Evolutionary conservation across 2,329 filamentous ascomycete genomes (phyloP).

Genomic region (Bipolaris gigantea): DNA sequence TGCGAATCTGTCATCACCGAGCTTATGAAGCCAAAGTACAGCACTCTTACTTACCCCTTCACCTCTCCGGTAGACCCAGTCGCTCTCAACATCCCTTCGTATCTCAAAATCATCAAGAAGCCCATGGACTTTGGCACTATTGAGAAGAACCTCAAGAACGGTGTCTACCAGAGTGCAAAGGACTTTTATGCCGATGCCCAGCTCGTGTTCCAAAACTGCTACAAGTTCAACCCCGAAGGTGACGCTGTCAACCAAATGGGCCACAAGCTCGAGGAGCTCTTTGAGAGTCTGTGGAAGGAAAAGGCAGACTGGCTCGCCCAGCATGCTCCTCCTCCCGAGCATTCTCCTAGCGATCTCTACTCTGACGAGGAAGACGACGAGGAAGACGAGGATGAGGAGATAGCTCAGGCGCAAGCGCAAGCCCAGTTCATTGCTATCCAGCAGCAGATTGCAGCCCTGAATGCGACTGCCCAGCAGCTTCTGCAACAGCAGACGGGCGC

Average conservation of each 20-base stretch:
- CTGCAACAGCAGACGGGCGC: conserved; percentile 36
- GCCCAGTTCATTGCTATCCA: conserved; percentile 56
- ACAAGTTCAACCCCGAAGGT: conserved; percentile 82
- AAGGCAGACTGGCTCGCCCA: conserved; percentile 81
- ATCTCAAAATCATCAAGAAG: conserved; percentile 91
- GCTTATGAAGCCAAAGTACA: conserved; percentile 73
- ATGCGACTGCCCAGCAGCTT: conserved; percentile 61
- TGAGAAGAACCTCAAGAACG: conserved; percentile 67
- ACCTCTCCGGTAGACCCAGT: conserved; percentile 87
- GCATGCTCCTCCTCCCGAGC: conserved; percentile 68
- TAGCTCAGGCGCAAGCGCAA: conserved; percentile 49
- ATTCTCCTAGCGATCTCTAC: conserved; percentile 57
- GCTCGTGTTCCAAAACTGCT: conserved; percentile 86
- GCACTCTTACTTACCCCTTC: conserved; percentile 71
- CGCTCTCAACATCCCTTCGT: conserved; percentile 88
- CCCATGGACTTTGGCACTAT: conserved; percentile 95
- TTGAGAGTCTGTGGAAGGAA: conserved; percentile 72
- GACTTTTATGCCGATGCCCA: conserved; percentile 84
- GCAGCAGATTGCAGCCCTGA: conserved; percentile 71
- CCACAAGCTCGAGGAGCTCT: conserved; percentile 72
- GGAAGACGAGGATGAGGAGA: conserved; percentile 64
- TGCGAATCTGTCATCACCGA: conserved; percentile 81
- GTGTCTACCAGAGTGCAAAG: conserved; percentile 78
- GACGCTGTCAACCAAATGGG: conserved; percentile 75
- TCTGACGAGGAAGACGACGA: conserved; percentile 71